Conservation (phyloP, 2,329 filamentous ascomycete species). For the Bipolaris bicolor region DNA sequence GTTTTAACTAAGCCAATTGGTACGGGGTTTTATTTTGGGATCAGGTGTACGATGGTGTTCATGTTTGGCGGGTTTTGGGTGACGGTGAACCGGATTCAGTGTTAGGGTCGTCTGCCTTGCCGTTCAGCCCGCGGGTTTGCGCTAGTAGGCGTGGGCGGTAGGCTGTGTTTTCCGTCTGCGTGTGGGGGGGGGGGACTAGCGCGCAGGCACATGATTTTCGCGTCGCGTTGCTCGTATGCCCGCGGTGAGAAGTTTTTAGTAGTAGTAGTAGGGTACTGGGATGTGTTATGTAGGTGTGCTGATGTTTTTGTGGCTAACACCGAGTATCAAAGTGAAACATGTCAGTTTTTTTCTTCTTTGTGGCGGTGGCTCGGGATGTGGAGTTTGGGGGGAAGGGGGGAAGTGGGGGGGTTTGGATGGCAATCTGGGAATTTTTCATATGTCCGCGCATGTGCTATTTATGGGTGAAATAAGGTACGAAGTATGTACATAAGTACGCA, state of each 20-base stretch:
- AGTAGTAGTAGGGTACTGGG: no score
- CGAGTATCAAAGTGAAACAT: background rate
- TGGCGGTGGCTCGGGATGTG: background rate
- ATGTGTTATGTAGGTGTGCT: background rate
- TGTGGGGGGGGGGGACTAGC: background rate
- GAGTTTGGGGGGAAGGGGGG: no score
- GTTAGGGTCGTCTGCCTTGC: background rate
- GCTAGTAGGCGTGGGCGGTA: background rate
- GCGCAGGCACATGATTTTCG: constrained; percentile 35
- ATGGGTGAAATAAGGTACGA: background rate
- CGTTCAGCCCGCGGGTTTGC: background rate
- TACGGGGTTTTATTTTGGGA: background rate
- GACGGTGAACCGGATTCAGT: no score
- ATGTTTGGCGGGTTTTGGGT: no score
- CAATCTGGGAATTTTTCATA: no score
- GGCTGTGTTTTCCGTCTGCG: background rate
- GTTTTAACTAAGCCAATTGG: no score
- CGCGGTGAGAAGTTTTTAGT: background rate
- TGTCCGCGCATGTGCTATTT: background rate
- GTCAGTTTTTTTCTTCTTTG: background rate
- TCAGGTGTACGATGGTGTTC: no score
- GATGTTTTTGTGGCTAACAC: background rate
- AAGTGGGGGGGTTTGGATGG: background rate
- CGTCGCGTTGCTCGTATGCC: constrained; percentile 26
- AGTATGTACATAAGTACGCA: no score